Percentiles rank a stretch among this genome's conserved stretches.
Evolutionary conservation across 2,329 filamentous ascomycete species (phyloP).

Genomic region (Nemania diffusa): DNA sequence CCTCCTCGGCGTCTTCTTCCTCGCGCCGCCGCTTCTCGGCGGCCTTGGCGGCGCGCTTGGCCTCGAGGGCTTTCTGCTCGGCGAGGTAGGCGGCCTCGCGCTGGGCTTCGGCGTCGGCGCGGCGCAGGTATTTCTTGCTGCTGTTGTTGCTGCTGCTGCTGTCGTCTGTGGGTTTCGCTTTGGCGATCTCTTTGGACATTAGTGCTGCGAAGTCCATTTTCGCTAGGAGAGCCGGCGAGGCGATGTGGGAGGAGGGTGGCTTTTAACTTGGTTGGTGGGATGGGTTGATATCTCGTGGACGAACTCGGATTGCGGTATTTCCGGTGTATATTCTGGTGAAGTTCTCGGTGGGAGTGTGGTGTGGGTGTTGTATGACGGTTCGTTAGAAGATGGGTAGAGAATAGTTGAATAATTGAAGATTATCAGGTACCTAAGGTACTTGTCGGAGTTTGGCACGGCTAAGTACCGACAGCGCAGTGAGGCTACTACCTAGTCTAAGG

Average conservation of each 20-base stretch:
- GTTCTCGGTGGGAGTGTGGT: too few species aligned
- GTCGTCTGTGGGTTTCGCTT: slow-evolving; percentile 64
- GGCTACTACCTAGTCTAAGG: neutral
- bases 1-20: slow-evolving; percentile 80
- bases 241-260: neutral
- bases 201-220: slow-evolving; percentile 94
- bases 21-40: slow-evolving; percentile 88
- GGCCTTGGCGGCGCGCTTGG: slow-evolving; percentile 74
- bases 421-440: too few species aligned
- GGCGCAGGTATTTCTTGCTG: slow-evolving; percentile 82
- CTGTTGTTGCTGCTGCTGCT: slow-evolving; percentile 25
- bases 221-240: slow-evolving; percentile 26
- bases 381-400: too few species aligned
- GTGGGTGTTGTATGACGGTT: too few species aligned
- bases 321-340: too few species aligned
- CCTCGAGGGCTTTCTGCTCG: slow-evolving; percentile 80
- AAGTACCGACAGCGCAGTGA: neutral
- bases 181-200: slow-evolving; percentile 92
- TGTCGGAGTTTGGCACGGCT: neutral
- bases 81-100: slow-evolving; percentile 82
- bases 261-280: neutral
- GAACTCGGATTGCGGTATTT: neutral
- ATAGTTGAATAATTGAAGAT: too few species aligned
- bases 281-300: neutral
- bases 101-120: slow-evolving; percentile 85